Conservation (phyloP, 495 filamentous ascomycete species). For the Hypoxylon subgilvum region DNA sequence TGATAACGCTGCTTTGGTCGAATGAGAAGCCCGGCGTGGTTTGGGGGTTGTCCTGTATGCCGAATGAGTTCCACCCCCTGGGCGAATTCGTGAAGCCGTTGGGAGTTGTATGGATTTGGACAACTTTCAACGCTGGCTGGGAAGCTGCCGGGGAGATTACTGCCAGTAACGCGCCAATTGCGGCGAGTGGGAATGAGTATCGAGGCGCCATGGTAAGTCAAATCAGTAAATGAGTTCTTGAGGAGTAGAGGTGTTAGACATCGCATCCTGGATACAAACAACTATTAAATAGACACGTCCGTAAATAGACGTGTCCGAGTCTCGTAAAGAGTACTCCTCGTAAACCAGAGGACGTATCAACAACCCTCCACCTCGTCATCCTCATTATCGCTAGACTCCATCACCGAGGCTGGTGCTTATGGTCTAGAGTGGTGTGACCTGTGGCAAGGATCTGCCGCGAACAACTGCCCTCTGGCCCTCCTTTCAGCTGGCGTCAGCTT, state of each 20-base stretch:
- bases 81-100: conserved; percentile 30
- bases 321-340: too few species aligned
- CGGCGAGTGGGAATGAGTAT: not conserved
- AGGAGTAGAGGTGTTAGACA: not conserved
- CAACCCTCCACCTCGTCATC: too few species aligned
- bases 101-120: conserved; percentile 11
- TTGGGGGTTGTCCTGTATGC: conserved; percentile 25
- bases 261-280: not conserved
- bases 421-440: not conserved
- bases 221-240: not conserved
- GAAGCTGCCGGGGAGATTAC: not conserved
- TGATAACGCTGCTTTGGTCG: conserved; percentile 27
- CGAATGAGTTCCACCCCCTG: conserved; percentile 37
- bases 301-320: too few species aligned
- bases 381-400: not conserved
- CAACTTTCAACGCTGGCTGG: conserved; percentile 1
- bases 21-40: conserved; percentile 22
- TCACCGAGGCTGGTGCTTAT: not conserved
- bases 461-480: not conserved
- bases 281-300: not conserved
- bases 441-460: not conserved
- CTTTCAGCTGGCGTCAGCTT: conserved; percentile 11
- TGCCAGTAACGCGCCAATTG: not conserved
- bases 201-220: not conserved
- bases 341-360: not conserved